Evolutionary conservation across 345 rosid genomes (phyloP), one percentile per base, ranked within the genome.

Genomic region (Xanthoceras sorbifolium): DNA sequence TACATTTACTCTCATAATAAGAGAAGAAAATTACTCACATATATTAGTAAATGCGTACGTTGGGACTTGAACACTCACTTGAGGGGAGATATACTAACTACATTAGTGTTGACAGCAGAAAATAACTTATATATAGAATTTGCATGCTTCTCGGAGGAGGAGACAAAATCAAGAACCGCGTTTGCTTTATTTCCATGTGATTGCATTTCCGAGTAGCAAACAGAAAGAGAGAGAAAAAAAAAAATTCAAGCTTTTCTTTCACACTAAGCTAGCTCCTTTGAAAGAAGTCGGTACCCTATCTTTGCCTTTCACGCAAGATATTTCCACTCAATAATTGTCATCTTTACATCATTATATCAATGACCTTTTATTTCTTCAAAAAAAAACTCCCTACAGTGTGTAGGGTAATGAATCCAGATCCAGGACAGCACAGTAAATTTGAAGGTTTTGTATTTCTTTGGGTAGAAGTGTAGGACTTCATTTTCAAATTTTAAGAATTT

Each of bases 251-350:
- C 4, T 72, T 40, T 72, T 26, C 25, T 22, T 40, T 9, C 60
- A 42, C 76, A 5, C 44, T 28, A 31, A 44, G 40, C 28, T 42
- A 42, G 38, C 40, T 71, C 65, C 1, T 34, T 22, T 44, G 52
- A 57, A 14, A 12, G 40, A 8, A 17, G 18, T 34, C 10, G 48
- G 60, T 54, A 17, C 46, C 34, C 28, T 15, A 34, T 4, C 25
- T 62, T 73, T 18, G 44, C 59, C 9, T 17, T 11, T 74, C 60
- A 63, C 31, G 2, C 18, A 29, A 4, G 69, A 44, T 28, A 63
- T 46, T 73, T 73, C 59, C 17, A 62, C 26, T 63, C 60, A 73
- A 62, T 62, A 73, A 73, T 62, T 73, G 68, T 23, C 34, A 25
- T 28, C 28, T 5, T 11, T 62, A 66, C 67, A 61, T 28, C 46